A percentile compares a stretch with the other conserved stretches of the same genome.
Evolutionary conservation across 352 stramenopile species (phyloP).

Genomic region (Phytophthora ramorum): DNA sequence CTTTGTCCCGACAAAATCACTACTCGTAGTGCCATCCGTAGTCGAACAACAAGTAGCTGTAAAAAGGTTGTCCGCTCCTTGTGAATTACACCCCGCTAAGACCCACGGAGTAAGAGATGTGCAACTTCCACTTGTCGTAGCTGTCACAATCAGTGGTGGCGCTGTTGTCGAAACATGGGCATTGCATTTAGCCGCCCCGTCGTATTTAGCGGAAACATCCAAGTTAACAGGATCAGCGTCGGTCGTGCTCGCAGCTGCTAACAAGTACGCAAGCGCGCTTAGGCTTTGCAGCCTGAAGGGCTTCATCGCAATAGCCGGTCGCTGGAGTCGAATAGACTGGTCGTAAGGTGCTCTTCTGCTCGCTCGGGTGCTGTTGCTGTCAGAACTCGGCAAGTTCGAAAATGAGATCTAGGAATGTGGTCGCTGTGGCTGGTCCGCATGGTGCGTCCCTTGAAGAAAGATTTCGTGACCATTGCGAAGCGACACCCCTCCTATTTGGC

Average conservation of each 20-base stretch:
- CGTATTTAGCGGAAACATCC: background rate
- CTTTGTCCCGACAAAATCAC: background rate
- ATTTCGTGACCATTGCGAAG: background rate
- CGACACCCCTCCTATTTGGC: background rate
- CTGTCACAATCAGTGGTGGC: background rate
- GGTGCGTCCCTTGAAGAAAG: background rate
- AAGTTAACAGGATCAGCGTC: background rate
- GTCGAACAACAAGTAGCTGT: background rate
- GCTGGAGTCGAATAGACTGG: background rate
- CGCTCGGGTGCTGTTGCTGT: background rate
- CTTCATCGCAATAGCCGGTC: background rate
- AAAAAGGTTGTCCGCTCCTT: background rate
- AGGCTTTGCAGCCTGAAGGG: background rate
- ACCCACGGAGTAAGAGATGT: background rate
- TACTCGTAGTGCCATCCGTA: background rate
- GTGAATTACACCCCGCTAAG: no score
- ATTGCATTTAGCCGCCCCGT: background rate
- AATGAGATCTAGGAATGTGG: background rate
- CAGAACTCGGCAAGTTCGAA: slow-evolving; percentile 1
- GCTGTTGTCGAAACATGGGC: background rate
- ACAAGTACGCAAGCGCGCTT: background rate
- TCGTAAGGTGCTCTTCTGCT: background rate
- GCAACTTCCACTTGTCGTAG: background rate
- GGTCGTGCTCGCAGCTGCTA: background rate
- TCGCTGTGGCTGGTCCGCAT: background rate